Percentiles rank a stretch among this genome's conserved stretches.
phyloP scores from a whole-genome alignment of 768 basidiomycete species.

The Boletus huronensis region DNA sequence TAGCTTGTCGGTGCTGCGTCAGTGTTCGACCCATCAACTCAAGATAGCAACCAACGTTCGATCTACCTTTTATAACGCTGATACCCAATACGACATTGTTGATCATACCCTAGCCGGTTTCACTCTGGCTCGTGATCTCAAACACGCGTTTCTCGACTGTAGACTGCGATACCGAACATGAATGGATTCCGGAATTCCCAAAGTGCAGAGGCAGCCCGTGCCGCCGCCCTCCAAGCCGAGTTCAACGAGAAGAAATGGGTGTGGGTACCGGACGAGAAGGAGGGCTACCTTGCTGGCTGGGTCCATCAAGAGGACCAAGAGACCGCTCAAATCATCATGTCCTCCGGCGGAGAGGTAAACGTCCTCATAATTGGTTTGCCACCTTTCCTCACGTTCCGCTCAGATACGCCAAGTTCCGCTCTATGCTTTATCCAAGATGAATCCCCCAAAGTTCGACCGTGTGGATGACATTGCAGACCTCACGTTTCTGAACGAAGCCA shows the following conservation, averaged over 20 bases:
- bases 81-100: slow-evolving; percentile 7
- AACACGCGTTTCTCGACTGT: slow-evolving; percentile 12
- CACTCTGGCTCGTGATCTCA: slow-evolving; percentile 1
- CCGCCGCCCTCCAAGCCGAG: slow-evolving; percentile 88
- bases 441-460: slow-evolving; percentile 96
- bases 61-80: background rate
- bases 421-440: slow-evolving; percentile 90
- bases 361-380: background rate
- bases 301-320: slow-evolving; percentile 85
- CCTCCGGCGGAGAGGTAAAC: slow-evolving; percentile 76
- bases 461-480: slow-evolving; percentile 98
- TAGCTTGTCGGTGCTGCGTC: background rate
- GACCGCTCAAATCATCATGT: slow-evolving; percentile 79
- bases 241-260: slow-evolving; percentile 99
- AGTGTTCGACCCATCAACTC: background rate
- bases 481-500: slow-evolving; percentile 96
- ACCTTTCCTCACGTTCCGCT: slow-evolving; percentile 4
- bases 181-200: slow-evolving; percentile 48
- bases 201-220: slow-evolving; percentile 70
- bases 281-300: slow-evolving; percentile 95
- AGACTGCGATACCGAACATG: slow-evolving; percentile 34
- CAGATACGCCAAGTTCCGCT: slow-evolving; percentile 70
- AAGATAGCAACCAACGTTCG: slow-evolving; percentile 3
- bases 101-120: slow-evolving; percentile 5
- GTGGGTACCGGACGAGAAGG: slow-evolving; percentile 90